These are phyloP conservation scores for Hypoxylon fuscum DNA, from an alignment of 495 filamentous ascomycete genomes.

Conservation along the genomic window DNA sequence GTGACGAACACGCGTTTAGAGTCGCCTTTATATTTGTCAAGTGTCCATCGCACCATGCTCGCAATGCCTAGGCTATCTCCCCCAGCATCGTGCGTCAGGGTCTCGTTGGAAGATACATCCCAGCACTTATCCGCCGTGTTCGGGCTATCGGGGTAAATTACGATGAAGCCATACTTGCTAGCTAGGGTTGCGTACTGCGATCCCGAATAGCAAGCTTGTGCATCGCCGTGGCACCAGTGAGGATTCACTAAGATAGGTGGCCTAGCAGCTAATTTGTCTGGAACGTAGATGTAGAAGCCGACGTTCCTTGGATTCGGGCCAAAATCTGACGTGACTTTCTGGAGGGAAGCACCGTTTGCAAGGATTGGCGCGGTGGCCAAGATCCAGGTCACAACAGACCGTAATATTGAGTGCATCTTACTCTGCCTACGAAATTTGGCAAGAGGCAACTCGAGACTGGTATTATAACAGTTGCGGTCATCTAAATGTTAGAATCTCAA, in stretches of 20 bases:
- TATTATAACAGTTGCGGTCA: not conserved
- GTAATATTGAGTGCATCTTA: conserved; percentile 13
- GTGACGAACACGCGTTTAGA: conserved; percentile 57
- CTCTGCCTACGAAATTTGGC: no score
- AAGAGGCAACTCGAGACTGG: not conserved
- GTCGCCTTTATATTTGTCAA: conserved; percentile 55
- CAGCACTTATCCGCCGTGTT: conserved; percentile 60
- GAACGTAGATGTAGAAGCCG: conserved; percentile 65
- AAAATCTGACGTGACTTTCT: conserved; percentile 48
- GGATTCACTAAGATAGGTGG: conserved; percentile 66
- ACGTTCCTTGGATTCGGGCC: conserved; percentile 62
- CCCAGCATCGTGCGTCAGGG: conserved; percentile 66
- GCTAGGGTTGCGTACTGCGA: conserved; percentile 58
- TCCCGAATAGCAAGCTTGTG: conserved; percentile 45
- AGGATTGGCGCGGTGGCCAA: conserved; percentile 17
- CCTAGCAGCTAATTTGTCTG: conserved; percentile 57
- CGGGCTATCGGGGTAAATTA: conserved; percentile 63
- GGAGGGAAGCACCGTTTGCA: conserved; percentile 37
- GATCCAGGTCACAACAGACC: conserved; percentile 10
- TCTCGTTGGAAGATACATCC: conserved; percentile 64
- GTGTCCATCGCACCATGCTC: conserved; percentile 66
- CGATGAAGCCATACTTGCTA: conserved; percentile 60
- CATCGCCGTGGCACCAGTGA: conserved; percentile 60
- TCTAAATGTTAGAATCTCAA: not conserved
- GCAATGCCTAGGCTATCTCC: conserved; percentile 67